Base-by-base conservation (phyloP, 352 stramenopile genomes). In the Pythium brachiatum region DNA sequence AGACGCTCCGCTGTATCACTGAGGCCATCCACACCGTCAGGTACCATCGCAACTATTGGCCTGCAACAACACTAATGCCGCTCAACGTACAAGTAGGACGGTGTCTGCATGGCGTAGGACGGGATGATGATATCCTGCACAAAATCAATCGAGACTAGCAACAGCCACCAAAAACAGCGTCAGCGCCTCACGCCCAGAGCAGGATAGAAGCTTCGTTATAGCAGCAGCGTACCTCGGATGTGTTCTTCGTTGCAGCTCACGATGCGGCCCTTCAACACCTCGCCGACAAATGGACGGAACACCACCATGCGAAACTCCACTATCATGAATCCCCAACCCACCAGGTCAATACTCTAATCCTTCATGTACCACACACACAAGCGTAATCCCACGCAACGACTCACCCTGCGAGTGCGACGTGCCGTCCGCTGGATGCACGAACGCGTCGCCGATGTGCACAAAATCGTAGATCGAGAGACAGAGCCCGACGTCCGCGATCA, bases 401-500 rank as follows among this genome's bases (percentile, higher is more conserved):
- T 11, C 60, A 88, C 78, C 76, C 56, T 95, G 85, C 16, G 85
- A 95, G 74, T 95, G 88, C 23, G 85, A 92, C 8, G 83, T 92
- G 67, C 88, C 88, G 53, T 96, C 88, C 38, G 86, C 80, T 34
- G 88, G 88, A 54, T 95, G 82, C 53, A 95, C 75, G 60, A 92
- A 92, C 9, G 87, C 82, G 60, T 94, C 86, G 53, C 88, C 87
- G 34, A 93, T 91, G 64, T 86, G 77, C 54, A 96, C 87, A 54
- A 96, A 94, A 72, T 96, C 88, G 73, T 94, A 94, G 64, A 95
- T 83, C 39, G 86, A 90, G 47, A 96, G 78, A 62, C 88, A 96
- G 50, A 96, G 83, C 29, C 88, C 88, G 47, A 95, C 87, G 66
- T 94, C 86, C 3, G 86, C 78, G 32, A 96, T 79, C 15, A 96